Base-by-base conservation (phyloP, 2,329 filamentous ascomycete genomes). In the Ceratocystis diversiconidia region DNA sequence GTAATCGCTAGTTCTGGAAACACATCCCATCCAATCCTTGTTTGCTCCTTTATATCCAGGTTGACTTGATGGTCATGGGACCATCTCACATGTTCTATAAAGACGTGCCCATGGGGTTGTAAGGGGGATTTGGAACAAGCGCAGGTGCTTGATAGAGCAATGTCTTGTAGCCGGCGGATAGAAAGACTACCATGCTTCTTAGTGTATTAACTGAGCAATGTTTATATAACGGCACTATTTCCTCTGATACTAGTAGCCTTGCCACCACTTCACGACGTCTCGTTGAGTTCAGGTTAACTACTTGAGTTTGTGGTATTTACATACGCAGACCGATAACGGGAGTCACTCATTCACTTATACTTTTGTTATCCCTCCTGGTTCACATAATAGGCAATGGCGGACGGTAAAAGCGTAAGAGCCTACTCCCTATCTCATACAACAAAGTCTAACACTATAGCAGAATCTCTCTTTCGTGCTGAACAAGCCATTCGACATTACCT, bases 381-480 rank as follows among this genome's bases (percentile, higher is more conserved):
- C 25, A 59, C 6, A 8, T 36, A 28, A n/a, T 36, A 17, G n/a
- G 41, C 28, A 46, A 66, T 66, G 65, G 59, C 59, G 17, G 66
- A 63, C 17, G 61, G 65, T 30, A 67, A 68, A 65, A 69, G 68
- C 41, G 68, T 68, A 68, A 55, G 67, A 63, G n/a, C 15, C 7
- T 2, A 48, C 17, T n/a, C 28, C 19, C 36, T 46, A 17, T 43
- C 15, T 32, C 12, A 12, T 15, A 5, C 28, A 5, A 8, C 28
- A 60, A 28, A 15, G 22, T n/a, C 63, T 61, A 64, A 67, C 66
- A n/a, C 15, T 17, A 15, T 7, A 36, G 12, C 48, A 90, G 88
- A 94, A 94, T 76, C 84, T 87, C 70, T 94, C 89, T 64, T 94
- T 94, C 77, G 79, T 95, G 74, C 88, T 95, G 71, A 85, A 92